Base-by-base conservation (phyloP, 805 yeast species). In the Pichia kluyveri region DNA sequence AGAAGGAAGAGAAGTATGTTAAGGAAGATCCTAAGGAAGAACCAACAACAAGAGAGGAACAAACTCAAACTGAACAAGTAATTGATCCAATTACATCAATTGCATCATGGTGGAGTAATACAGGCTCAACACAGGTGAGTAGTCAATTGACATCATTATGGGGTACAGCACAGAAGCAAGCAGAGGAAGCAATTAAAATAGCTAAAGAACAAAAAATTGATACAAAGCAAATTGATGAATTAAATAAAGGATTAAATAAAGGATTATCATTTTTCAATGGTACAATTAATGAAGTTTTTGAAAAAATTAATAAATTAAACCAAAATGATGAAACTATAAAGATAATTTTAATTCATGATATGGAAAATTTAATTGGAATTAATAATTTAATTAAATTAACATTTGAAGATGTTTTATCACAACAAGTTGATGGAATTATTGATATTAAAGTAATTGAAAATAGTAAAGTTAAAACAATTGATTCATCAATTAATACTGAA, bases 361-460 rank as follows among this genome's bases (percentile, higher is more conserved):
- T 83, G 58, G 69, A 71, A 43, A 79, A 81, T 58, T 73, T 79
- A 58, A n/a, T 42, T 17, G 45, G 42, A 8, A 39, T 44, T 14
- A 18, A 45, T 2, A 64, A 67, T 49, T 69, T 80, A 51, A 74
- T 82, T 14, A 72, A 72, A 45, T 62, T 67, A 42, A 77, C 77
- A 53, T 84, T 85, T 60, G 76, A 76, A 54, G 69, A 67, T 45
- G 88, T 83, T 12, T 74, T 85, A 76, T 69, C 71, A 45, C 57
- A 71, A 26, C 91, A 84, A 61, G 91, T 85, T 4, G 89, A 85
- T 61, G 91, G 90, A 38, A 86, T 83, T 15, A 82, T 85, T 43
- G 75, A 77, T 45, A 77, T 83, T 15, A 71, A 75, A 50, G 77
- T 82, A 14, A 73, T 72, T 50, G 81, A 82, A 55, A 69, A 70